Evolutionary conservation across 176 grass and related monocot species (phyloP).

Genomic region (Canna indica): DNA sequence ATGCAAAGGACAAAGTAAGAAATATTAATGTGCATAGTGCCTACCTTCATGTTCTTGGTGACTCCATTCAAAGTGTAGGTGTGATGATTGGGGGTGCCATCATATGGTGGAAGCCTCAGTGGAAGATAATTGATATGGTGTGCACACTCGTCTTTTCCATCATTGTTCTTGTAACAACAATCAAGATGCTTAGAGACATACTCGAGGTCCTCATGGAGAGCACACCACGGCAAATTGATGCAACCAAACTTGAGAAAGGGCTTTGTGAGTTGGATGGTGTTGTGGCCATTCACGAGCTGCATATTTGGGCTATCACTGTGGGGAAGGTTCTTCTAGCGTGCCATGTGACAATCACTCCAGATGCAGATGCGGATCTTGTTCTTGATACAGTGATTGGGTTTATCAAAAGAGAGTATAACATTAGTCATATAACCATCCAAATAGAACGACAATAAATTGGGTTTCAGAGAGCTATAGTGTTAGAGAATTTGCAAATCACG

Average conservation of each 20-base stretch:
- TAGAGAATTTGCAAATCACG: neutral
- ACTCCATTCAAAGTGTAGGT: slow-evolving; percentile 30
- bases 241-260: slow-evolving; percentile 27
- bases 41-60: slow-evolving; percentile 31
- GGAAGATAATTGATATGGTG: slow-evolving; percentile 28
- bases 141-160: slow-evolving; percentile 34
- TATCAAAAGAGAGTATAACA: slow-evolving; percentile 35
- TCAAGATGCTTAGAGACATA: slow-evolving; percentile 35
- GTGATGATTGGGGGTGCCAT: slow-evolving; percentile 33
- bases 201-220: slow-evolving; percentile 41
- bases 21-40: slow-evolving; percentile 40
- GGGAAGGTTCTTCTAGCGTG: slow-evolving; percentile 42
- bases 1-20: slow-evolving; percentile 16
- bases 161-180: slow-evolving; percentile 29
- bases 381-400: slow-evolving; percentile 31
- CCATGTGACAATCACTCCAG: slow-evolving; percentile 24
- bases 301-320: slow-evolving; percentile 39
- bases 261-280: slow-evolving; percentile 31
- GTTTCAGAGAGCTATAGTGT: neutral
- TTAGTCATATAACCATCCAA: slow-evolving; percentile 43
- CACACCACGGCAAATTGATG: slow-evolving; percentile 30
- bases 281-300: slow-evolving; percentile 28
- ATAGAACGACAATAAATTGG: slow-evolving; percentile 26
- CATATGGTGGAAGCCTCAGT: slow-evolving; percentile 37
- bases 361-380: slow-evolving; percentile 34